Conservation (phyloP, 495 filamentous ascomycete species). For the Neurospora sp. region DNA sequence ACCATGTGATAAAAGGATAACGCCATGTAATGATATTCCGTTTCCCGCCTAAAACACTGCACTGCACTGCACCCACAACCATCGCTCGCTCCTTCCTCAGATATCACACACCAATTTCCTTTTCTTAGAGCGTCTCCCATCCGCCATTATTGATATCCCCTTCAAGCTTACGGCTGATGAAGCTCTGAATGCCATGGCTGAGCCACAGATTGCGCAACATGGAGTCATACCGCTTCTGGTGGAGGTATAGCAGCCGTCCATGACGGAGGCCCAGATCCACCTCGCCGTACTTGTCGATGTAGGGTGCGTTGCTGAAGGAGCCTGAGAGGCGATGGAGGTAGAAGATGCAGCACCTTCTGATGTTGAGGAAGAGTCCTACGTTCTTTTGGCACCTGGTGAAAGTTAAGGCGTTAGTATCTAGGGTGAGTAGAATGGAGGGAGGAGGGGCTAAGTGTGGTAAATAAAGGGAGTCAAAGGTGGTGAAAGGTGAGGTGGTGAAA, state of each 20-base stretch:
- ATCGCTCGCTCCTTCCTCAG: not conserved
- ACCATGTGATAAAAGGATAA: not conserved
- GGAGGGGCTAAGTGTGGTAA: conserved; percentile 7
- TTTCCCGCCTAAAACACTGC: not conserved
- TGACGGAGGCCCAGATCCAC: conserved; percentile 76
- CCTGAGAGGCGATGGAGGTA: conserved; percentile 75
- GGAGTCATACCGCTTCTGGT: conserved; percentile 85
- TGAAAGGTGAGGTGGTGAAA: no score
- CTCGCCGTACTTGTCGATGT: conserved; percentile 90
- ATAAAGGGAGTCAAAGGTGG: not conserved
- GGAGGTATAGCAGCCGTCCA: conserved; percentile 77
- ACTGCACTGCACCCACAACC: not conserved
- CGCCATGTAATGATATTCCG: not conserved
- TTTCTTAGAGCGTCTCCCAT: conserved; percentile 74
- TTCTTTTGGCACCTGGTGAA: conserved; percentile 67
- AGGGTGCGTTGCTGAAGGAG: conserved; percentile 78
- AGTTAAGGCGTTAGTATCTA: not conserved
- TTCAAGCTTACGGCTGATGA: conserved; percentile 81
- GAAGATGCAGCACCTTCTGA: conserved; percentile 84
- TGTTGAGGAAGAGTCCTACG: conserved; percentile 88
- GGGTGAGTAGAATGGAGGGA: not conserved
- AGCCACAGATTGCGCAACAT: conserved; percentile 82
- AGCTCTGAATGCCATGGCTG: conserved; percentile 74
- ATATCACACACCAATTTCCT: not conserved
- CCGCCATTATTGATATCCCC: conserved; percentile 92